Percentiles rank a stretch among this genome's conserved stretches.
Evolutionary conservation across 225 moss, liverwort and hornwort genomes (phyloP).

Genomic region (Antitrichia curtipendula): DNA sequence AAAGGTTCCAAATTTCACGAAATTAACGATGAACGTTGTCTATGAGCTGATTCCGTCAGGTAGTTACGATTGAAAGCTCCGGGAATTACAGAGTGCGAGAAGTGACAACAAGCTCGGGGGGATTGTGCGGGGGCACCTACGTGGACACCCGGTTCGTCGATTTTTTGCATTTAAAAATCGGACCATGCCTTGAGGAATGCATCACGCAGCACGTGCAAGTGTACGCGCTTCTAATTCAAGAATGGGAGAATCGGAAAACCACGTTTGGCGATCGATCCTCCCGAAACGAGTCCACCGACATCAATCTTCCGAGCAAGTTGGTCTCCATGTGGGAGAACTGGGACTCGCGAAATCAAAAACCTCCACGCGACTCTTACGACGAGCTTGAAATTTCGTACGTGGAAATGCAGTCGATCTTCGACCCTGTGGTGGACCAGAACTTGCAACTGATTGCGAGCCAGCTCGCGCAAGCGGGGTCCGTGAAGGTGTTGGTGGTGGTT

Average conservation of each 20-base stretch:
- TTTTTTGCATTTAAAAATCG: slow-evolving; percentile 16
- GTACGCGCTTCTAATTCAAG: not conserved
- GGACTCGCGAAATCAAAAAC: not conserved
- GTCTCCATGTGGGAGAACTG: slow-evolving; percentile 23
- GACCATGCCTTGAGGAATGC: slow-evolving; percentile 22
- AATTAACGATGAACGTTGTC: not conserved
- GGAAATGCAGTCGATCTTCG: slow-evolving; percentile 37
- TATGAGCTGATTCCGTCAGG: not conserved
- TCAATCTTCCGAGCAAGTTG: slow-evolving; percentile 5
- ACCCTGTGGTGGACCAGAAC: slow-evolving; percentile 14
- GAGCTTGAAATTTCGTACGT: slow-evolving; percentile 6
- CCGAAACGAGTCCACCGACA: not conserved
- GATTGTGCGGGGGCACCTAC: slow-evolving; percentile 35
- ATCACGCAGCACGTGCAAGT: not conserved
- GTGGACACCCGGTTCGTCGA: slow-evolving; percentile 30
- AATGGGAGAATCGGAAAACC: slow-evolving; percentile 18
- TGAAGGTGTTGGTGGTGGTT: slow-evolving; percentile 33
- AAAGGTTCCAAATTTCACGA: not conserved
- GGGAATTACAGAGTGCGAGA: slow-evolving; percentile 24
- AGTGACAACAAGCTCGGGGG: slow-evolving; percentile 37
- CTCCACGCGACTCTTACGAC: slow-evolving; percentile 9
- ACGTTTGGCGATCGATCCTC: slow-evolving; percentile 18
- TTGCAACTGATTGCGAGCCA: slow-evolving; percentile 20
- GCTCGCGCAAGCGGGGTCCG: not conserved
- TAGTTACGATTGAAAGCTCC: not conserved